Percentiles rank a stretch among this genome's conserved stretches.
phyloP scores from a whole-genome alignment of 768 basidiomycete genomes.

The Termitomyces sp. region DNA sequence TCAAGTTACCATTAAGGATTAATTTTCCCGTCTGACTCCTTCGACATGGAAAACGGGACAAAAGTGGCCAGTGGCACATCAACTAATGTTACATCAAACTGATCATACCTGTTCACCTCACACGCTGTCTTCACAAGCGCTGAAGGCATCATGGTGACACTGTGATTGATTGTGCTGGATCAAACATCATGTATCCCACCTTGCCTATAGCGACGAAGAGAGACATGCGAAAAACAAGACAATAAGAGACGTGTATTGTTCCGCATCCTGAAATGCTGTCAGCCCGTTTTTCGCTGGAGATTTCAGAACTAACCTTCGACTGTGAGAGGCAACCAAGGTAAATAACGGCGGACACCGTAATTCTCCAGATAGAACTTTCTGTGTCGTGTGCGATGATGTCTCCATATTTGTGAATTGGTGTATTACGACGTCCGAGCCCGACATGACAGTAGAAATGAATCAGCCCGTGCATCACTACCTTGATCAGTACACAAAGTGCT shows the following conservation, averaged over 20 bases:
- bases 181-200: background rate
- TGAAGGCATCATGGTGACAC: background rate
- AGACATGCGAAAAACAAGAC: background rate
- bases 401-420: no score
- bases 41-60: background rate
- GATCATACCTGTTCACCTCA: background rate
- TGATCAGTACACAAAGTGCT: background rate
- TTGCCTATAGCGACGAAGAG: background rate
- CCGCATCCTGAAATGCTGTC: background rate
- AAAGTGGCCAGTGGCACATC: background rate
- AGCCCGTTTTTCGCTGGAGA: background rate
- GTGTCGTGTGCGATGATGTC: background rate
- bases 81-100: background rate
- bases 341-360: background rate
- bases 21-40: no score
- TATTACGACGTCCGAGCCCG: background rate
- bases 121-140: background rate
- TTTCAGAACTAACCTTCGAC: background rate
- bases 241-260: background rate
- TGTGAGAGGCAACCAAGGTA: background rate
- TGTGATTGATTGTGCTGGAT: background rate
- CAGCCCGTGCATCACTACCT: background rate
- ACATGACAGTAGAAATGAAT: background rate
- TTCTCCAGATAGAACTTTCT: background rate
- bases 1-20: no score